phyloP scores from a whole-genome alignment of 768 basidiomycete genomes.

The Roridomyces roridus region DNA sequence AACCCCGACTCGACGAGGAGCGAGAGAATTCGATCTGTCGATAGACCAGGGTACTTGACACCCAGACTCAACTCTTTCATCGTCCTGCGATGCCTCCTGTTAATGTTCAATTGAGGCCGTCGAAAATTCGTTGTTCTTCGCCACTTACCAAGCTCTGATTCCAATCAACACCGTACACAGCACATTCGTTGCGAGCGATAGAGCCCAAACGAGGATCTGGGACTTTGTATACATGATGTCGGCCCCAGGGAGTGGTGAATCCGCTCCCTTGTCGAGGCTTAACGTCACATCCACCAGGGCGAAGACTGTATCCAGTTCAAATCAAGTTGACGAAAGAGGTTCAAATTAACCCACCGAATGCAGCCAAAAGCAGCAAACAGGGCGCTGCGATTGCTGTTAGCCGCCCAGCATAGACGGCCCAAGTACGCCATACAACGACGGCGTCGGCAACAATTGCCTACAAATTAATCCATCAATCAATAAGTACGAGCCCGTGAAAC shows the following conservation, averaged over 20 bases:
- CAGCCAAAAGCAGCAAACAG: conserved; percentile 9
- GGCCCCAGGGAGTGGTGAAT: conserved; percentile 3
- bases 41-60: not conserved
- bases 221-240: not conserved
- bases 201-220: conserved; percentile 4
- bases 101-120: not conserved
- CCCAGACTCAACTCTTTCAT: conserved; percentile 3
- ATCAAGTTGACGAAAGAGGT: too few relatives aligned
- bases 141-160: conserved; percentile 4
- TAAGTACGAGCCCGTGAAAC: not conserved
- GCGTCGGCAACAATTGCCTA: conserved; percentile 7
- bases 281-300: conserved; percentile 3
- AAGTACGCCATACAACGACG: conserved; percentile 12
- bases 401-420: conserved; percentile 5
- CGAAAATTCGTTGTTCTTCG: not conserved
- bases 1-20: conserved; percentile 13
- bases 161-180: conserved; percentile 6
- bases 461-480: not conserved
- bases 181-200: conserved; percentile 5
- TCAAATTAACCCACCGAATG: not conserved
- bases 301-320: too few relatives aligned
- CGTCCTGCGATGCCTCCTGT: conserved; percentile 6
- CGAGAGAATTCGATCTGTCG: conserved; percentile 6
- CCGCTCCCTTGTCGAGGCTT: not conserved
- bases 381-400: conserved; percentile 2